Evolutionary conservation across 2,329 filamentous ascomycete genomes (phyloP).

Genomic region (Diaporthe sp.): DNA sequence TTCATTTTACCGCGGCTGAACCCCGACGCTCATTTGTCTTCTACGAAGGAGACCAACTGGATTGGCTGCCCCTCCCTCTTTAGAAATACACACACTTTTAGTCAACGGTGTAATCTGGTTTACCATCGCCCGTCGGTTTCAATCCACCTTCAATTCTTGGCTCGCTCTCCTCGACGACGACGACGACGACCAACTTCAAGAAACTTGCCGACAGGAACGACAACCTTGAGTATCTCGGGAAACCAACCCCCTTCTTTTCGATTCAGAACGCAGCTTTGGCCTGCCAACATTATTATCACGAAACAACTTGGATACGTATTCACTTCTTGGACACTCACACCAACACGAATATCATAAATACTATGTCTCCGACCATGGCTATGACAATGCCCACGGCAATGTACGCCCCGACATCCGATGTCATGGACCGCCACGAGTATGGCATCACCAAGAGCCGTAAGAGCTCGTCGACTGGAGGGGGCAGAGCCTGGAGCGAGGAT

Average conservation of each 20-base stretch:
- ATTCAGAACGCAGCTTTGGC: slow-evolving; percentile 59
- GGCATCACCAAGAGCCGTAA: slow-evolving; percentile 76
- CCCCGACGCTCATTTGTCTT: slow-evolving; percentile 56
- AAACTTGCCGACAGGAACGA: neutral
- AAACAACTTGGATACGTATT: slow-evolving; percentile 47
- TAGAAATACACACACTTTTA: slow-evolving; percentile 48
- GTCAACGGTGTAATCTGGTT: slow-evolving; percentile 53
- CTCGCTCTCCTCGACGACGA: neutral
- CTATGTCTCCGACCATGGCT: slow-evolving; percentile 65
- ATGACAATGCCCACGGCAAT: slow-evolving; percentile 57
- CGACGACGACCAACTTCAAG: neutral
- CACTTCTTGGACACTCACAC: slow-evolving; percentile 52
- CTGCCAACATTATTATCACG: slow-evolving; percentile 47
- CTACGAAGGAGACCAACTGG: slow-evolving; percentile 60
- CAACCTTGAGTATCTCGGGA: neutral
- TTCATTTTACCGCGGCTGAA: slow-evolving; percentile 54
- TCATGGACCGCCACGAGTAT: slow-evolving; percentile 69
- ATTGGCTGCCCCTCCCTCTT: slow-evolving; percentile 71
- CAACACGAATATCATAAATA: slow-evolving; percentile 39
- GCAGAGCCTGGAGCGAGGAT: slow-evolving; percentile 87
- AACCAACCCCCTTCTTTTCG: slow-evolving; percentile 50
- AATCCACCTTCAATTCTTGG: slow-evolving; percentile 32
- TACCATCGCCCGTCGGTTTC: slow-evolving; percentile 43
- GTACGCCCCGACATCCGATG: slow-evolving; percentile 66
- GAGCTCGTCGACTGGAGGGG: slow-evolving; percentile 77